A percentile compares a stretch with the other conserved stretches of the same genome.
These are phyloP conservation scores for Euphorbia pulcherrima DNA, from an alignment of 345 rosid genomes.

Conservation along the genomic window DNA sequence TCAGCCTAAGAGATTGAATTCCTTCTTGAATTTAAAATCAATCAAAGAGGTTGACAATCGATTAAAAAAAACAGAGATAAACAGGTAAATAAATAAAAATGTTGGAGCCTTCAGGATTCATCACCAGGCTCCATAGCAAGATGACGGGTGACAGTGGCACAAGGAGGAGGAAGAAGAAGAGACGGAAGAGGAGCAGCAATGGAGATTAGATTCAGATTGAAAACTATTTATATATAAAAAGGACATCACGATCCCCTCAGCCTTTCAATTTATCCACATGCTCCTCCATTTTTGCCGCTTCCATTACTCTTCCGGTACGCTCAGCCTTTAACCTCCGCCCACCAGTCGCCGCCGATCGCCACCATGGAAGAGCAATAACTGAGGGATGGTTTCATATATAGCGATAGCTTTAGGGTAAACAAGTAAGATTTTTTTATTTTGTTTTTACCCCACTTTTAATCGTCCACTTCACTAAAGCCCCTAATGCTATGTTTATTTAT, in stretches of 20 bases:
- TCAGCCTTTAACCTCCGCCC: background rate
- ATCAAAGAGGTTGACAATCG: background rate
- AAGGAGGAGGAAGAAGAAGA: background rate
- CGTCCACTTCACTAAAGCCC: too few species aligned
- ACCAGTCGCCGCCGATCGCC: background rate
- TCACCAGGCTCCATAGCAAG: conserved; percentile 1
- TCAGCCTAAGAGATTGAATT: background rate
- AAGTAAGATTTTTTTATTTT: background rate
- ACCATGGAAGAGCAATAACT: background rate
- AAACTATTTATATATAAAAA: background rate
- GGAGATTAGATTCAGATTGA: conserved; percentile 15
- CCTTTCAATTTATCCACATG: background rate
- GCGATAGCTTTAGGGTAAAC: background rate
- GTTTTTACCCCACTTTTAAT: background rate
- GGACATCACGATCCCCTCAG: conserved; percentile 7
- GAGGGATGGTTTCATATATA: background rate
- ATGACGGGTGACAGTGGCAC: background rate
- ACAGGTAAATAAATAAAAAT: background rate
- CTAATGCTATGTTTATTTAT: too few species aligned
- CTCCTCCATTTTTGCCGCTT: conserved; percentile 3
- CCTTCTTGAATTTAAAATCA: background rate
- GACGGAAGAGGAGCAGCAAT: background rate
- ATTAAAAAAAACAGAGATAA: background rate
- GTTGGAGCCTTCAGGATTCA: conserved; percentile 13
- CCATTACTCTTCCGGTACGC: background rate